Evolutionary conservation across 306 rosid species (phyloP).

Genomic region (Acacia melanoxylon): DNA sequence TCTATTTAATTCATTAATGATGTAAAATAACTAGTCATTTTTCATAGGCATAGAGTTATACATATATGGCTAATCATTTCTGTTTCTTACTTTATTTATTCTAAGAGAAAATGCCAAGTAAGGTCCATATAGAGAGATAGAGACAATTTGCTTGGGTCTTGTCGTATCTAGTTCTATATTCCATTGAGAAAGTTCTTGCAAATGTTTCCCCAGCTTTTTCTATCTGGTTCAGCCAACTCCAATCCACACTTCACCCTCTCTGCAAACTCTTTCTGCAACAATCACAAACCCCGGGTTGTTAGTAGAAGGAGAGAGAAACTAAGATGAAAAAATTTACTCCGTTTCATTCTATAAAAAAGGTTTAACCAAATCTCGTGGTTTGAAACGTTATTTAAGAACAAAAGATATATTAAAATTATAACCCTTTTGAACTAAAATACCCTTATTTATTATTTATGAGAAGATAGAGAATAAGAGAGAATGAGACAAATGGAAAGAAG

Average conservation of each 20-base stretch:
- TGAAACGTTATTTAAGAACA: no score
- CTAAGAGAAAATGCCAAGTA: neutral
- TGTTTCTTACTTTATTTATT: neutral
- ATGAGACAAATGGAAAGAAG: no score
- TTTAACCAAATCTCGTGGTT: no score
- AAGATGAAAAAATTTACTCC: neutral
- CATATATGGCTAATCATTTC: neutral
- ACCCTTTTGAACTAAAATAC: no score
- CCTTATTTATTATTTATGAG: no score
- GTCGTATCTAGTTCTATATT: neutral
- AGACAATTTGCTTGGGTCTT: no score
- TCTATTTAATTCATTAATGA: neutral
- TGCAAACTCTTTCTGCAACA: constrained; percentile 46
- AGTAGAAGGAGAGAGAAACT: neutral
- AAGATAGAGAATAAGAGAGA: no score
- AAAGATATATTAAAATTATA: no score
- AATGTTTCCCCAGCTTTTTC: constrained; percentile 50
- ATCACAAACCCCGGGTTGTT: neutral
- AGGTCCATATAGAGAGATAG: neutral
- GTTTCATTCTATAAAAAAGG: no score
- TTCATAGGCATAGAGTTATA: neutral
- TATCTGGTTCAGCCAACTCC: constrained; percentile 51
- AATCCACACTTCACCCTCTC: constrained; percentile 51
- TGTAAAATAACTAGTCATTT: neutral
- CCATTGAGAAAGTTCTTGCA: constrained; percentile 65